Conservation (phyloP, 2,329 filamentous ascomycete genomes). For the Paecilomyces sp. region DNA sequence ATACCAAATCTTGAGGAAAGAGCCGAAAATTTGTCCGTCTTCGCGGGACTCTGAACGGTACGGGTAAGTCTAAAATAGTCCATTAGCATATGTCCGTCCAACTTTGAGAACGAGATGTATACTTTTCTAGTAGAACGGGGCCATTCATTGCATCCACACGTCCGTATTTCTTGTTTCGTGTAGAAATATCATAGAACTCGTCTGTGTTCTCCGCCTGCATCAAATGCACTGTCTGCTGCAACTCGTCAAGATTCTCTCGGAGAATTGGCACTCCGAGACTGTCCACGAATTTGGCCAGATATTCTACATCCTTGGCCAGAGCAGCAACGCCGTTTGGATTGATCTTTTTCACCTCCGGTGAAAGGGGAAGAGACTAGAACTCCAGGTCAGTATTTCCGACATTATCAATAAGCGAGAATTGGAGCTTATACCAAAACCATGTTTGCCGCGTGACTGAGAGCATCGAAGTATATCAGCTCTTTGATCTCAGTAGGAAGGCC, state of each 20-base stretch:
- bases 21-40: slow-evolving; percentile 59
- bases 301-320: slow-evolving; percentile 74
- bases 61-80: slow-evolving; percentile 52
- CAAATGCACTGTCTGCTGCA: slow-evolving; percentile 84
- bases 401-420: slow-evolving; percentile 13
- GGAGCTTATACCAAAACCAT: slow-evolving; percentile 62
- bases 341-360: slow-evolving; percentile 72
- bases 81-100: slow-evolving; percentile 10
- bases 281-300: slow-evolving; percentile 79
- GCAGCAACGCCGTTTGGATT: slow-evolving; percentile 78
- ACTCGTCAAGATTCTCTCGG: slow-evolving; percentile 80
- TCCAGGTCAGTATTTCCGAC: slow-evolving; percentile 12
- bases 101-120: slow-evolving; percentile 19
- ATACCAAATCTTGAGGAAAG: slow-evolving; percentile 71
- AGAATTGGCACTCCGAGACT: slow-evolving; percentile 83
- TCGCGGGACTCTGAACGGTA: slow-evolving; percentile 51
- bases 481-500: slow-evolving; percentile 95
- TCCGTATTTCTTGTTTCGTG: slow-evolving; percentile 86
- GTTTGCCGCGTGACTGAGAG: slow-evolving; percentile 79
- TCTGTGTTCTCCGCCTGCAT: slow-evolving; percentile 86
- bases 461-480: slow-evolving; percentile 95
- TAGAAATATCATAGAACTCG: slow-evolving; percentile 90
- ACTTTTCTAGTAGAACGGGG: slow-evolving; percentile 87
- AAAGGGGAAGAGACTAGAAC: slow-evolving; percentile 64
- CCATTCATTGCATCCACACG: slow-evolving; percentile 88